Base-by-base conservation (phyloP, 1,284 basidiomycete genomes). In the Hymenochaete sp. region DNA sequence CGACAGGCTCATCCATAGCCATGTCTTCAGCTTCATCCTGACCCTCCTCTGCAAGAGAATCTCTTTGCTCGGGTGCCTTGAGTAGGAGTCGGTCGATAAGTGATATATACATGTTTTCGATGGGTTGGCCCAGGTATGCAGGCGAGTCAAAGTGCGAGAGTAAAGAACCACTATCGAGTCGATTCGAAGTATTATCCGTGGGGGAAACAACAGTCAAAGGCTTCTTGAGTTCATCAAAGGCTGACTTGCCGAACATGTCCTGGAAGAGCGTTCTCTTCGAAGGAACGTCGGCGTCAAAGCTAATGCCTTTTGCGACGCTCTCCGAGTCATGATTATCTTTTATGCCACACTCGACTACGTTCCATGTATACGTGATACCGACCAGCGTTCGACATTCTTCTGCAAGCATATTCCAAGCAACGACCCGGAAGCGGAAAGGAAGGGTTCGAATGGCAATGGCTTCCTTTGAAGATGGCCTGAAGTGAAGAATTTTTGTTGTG, bases 241-340 rank as follows among this genome's bases (percentile, higher is more conserved):
- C 77, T 31, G 81, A 74, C 46, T 71, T 67, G 38, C 88, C 89
- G 56, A 92, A 92, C 50, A 92, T 82, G 56, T 92, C 88, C 56
- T 88, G 81, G 62, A 92, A 88, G 4, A 93, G 62, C 11, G 84
- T 82, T 51, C 72, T 70, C 49, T 65, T 75, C 38, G 63, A 58
- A 10, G 60, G 50, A 8, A 50, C 54, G 3, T 56, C 47, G 24
- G 62, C 54, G 9, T 59, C 54, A 8, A 59, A 56, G 16, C 58
- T 55, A 37, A 85, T 67, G n/a, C 63, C 66, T 46, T 62, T 70
- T 4, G 73, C 64, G 11, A 61, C 59, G 1, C 64, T 55, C 11
- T 67, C 70, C 28, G 71, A 67, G 13, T 70, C 68, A 42, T 67
- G 63, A 2, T 62, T 55, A 10, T 63, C 53, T 35, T 60, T 55